Evolutionary conservation across 768 basidiomycete species (phyloP).

Genomic region (Lactarius vividus): DNA sequence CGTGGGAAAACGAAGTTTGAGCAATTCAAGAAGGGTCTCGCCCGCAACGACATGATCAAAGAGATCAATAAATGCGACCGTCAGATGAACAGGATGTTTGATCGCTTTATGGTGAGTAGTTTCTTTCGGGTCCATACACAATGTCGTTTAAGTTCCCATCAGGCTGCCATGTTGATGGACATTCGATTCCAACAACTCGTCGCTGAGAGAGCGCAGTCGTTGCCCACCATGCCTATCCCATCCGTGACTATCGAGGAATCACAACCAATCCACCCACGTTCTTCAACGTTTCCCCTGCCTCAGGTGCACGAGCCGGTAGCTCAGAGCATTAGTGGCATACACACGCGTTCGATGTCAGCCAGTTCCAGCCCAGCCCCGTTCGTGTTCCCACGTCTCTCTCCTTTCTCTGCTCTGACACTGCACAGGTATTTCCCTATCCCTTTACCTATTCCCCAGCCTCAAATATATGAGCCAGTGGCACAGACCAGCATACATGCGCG

Average conservation of each 20-base stretch:
- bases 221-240: background rate
- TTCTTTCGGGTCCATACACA: background rate
- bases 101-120: constrained; percentile 12
- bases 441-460: too few relatives aligned
- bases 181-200: constrained; percentile 15
- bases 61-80: constrained; percentile 18
- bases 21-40: constrained; percentile 14
- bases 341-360: background rate
- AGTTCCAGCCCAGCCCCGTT: constrained; percentile 8
- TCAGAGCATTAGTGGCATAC: background rate
- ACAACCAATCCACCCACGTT: background rate
- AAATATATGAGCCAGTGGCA: background rate
- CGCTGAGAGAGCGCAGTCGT: constrained; percentile 11
- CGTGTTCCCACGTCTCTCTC: background rate
- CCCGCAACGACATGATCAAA: constrained; percentile 12
- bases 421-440: constrained; percentile 5
- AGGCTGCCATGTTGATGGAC: constrained; percentile 18
- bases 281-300: background rate
- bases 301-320: background rate
- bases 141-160: background rate
- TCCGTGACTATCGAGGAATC: background rate
- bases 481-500: background rate
- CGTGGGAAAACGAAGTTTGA: constrained; percentile 13
- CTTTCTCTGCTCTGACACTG: background rate
- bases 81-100: constrained; percentile 19